Evolutionary conservation across 306 rosid genomes (phyloP).

Genomic region (Vigna reflexopilosa): DNA sequence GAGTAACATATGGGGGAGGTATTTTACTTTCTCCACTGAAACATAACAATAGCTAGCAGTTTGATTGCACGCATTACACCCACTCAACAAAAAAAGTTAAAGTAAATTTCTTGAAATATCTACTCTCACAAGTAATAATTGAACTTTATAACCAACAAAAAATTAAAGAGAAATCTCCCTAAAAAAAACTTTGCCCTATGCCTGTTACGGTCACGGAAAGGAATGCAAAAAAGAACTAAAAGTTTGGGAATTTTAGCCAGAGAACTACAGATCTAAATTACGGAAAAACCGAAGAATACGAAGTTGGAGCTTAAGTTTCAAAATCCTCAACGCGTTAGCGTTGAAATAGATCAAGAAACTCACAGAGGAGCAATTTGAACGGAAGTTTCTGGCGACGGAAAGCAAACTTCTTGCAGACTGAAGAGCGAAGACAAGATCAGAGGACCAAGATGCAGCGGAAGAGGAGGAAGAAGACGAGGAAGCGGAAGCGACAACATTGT

Average conservation of each 20-base stretch:
- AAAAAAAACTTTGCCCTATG: background rate
- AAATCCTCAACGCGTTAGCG: background rate
- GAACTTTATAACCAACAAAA: background rate
- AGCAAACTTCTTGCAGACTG: conserved; percentile 72
- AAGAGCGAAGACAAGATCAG: conserved; percentile 77
- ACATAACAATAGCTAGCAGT: background rate
- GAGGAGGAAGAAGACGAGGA: conserved; percentile 43
- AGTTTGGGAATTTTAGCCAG: conserved; percentile 1
- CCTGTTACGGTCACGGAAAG: background rate
- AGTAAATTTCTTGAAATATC: conserved; percentile 18
- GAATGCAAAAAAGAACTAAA: background rate
- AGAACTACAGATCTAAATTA: conserved; percentile 46
- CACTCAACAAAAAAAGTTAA: background rate
- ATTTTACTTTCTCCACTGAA: conserved; percentile 1
- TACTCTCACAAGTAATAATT: conserved; percentile 9
- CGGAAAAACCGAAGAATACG: conserved; percentile 1
- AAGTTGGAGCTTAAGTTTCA: background rate
- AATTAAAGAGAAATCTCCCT: background rate
- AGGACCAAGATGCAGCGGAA: conserved; percentile 55
- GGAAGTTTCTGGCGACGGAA: conserved; percentile 58
- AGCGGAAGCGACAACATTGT: conserved; percentile 44
- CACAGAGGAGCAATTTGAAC: conserved; percentile 61
- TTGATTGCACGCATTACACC: conserved; percentile 14
- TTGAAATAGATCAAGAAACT: conserved; percentile 44
- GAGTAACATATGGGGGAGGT: background rate